phyloP scores from a whole-genome alignment of 345 rosid species.

The Lenwebbia sp. region DNA sequence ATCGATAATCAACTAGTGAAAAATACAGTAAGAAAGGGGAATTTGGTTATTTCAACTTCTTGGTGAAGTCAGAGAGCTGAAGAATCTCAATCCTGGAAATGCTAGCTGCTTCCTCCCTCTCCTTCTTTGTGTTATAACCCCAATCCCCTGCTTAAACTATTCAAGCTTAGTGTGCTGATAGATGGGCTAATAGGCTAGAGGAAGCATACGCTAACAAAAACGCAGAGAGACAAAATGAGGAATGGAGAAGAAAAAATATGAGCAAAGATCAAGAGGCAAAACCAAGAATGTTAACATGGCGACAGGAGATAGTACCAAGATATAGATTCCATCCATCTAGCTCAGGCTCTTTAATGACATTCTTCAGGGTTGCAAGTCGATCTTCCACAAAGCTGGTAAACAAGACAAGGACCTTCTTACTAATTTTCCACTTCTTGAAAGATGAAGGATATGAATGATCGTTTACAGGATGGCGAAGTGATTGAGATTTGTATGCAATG shows the following conservation, averaged over 20 bases:
- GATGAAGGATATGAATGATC: background rate
- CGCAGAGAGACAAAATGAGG: background rate
- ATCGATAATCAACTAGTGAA: background rate
- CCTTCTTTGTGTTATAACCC: conserved; percentile 71
- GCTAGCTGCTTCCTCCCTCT: conserved; percentile 70
- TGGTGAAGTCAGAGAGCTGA: conserved; percentile 68
- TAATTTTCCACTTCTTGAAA: background rate
- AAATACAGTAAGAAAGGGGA: background rate
- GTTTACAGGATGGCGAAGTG: background rate
- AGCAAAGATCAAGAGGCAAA: background rate
- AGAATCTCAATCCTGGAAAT: conserved; percentile 63
- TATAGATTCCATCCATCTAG: conserved; percentile 82
- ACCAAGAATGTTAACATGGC: background rate
- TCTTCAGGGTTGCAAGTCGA: conserved; percentile 80
- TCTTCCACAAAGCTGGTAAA: conserved; percentile 83
- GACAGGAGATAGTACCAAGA: conserved; percentile 32
- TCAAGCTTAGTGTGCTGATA: background rate
- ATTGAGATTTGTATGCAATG: background rate
- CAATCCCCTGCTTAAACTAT: conserved; percentile 37
- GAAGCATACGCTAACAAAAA: background rate
- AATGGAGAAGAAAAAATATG: background rate
- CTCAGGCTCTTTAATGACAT: conserved; percentile 77
- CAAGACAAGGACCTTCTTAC: background rate
- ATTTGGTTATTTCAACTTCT: conserved; percentile 50
- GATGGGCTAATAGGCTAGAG: background rate